Conservation (phyloP, 2,329 filamentous ascomycete species). For the Falciphora oryzae region DNA sequence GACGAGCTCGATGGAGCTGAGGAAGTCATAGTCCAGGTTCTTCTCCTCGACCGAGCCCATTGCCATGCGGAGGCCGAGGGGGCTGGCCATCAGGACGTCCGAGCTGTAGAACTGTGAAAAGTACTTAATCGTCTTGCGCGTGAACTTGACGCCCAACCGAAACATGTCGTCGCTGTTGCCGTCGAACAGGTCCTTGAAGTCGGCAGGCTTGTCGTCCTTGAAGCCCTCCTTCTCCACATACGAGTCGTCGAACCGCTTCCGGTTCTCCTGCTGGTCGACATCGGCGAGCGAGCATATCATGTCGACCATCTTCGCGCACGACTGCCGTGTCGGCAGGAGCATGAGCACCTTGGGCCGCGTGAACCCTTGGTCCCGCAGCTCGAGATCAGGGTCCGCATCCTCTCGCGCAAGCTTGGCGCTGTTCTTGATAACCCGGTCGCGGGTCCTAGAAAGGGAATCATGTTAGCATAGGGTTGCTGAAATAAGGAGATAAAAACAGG, state of each 20-base stretch:
- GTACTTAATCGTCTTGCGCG: conserved; percentile 89
- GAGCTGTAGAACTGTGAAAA: conserved; percentile 95
- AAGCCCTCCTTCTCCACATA: conserved; percentile 69
- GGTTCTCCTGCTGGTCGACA: conserved; percentile 91
- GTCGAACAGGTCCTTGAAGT: conserved; percentile 84
- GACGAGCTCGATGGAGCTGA: conserved; percentile 88
- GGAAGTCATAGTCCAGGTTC: conserved; percentile 72
- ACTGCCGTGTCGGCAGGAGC: conserved; percentile 80
- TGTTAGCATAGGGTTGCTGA: conserved; percentile 11
- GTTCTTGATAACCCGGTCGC: conserved; percentile 88
- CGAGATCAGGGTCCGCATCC: conserved; percentile 57
- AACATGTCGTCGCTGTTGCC: conserved; percentile 99
- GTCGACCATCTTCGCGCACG: conserved; percentile 73
- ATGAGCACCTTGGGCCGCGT: conserved; percentile 91
- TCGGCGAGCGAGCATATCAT: conserved; percentile 69
- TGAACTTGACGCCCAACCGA: conserved; percentile 92
- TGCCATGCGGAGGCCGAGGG: conserved; percentile 81
- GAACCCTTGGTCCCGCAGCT: conserved; percentile 89
- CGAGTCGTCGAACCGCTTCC: conserved; percentile 81
- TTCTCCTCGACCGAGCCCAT: conserved; percentile 68
- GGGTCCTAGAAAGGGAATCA: conserved; percentile 49
- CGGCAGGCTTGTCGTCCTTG: conserved; percentile 69
- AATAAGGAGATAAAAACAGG: not conserved
- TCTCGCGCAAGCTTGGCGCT: conserved; percentile 71
- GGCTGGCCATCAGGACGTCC: conserved; percentile 88